phyloP scores from a whole-genome alignment of 768 basidiomycete genomes.

The Lepiota brunneoincarnata region DNA sequence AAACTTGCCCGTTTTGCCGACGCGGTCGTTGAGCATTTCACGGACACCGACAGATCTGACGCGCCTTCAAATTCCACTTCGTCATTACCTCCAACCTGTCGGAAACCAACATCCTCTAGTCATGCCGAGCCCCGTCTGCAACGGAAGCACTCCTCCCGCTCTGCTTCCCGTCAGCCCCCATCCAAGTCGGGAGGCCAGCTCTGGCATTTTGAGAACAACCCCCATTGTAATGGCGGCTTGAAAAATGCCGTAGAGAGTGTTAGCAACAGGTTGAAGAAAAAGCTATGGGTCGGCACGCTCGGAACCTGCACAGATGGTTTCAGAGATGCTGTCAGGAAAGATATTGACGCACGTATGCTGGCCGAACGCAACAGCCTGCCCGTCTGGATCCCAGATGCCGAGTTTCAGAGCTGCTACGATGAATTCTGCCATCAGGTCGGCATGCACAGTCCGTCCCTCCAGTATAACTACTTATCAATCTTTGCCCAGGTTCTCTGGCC shows the following conservation, averaged over 20 bases:
- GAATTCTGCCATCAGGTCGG: slow-evolving; percentile 82
- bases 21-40: slow-evolving; percentile 15
- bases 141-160: slow-evolving; percentile 47
- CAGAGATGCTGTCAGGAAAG: slow-evolving; percentile 48
- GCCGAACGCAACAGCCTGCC: slow-evolving; percentile 37
- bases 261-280: slow-evolving; percentile 45
- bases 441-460: slow-evolving; percentile 15
- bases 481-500: slow-evolving; percentile 72
- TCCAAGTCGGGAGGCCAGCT: slow-evolving; percentile 19
- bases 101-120: slow-evolving; percentile 48
- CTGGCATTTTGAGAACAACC: slow-evolving; percentile 55
- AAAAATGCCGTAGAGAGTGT: slow-evolving; percentile 80
- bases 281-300: slow-evolving; percentile 69
- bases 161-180: slow-evolving; percentile 45
- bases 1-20: slow-evolving; percentile 39
- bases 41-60: not conserved
- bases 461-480: slow-evolving; percentile 16
- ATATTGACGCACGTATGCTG: slow-evolving; percentile 53
- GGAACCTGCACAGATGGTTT: slow-evolving; percentile 70
- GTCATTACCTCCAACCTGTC: slow-evolving; percentile 23
- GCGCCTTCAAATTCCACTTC: slow-evolving; percentile 6
- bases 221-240: slow-evolving; percentile 79
- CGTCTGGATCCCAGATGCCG: slow-evolving; percentile 81
- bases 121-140: slow-evolving; percentile 45
- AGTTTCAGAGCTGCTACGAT: slow-evolving; percentile 79